Evolutionary conservation across 768 basidiomycete genomes (phyloP).

Genomic region (Gymnopilus dilepis): DNA sequence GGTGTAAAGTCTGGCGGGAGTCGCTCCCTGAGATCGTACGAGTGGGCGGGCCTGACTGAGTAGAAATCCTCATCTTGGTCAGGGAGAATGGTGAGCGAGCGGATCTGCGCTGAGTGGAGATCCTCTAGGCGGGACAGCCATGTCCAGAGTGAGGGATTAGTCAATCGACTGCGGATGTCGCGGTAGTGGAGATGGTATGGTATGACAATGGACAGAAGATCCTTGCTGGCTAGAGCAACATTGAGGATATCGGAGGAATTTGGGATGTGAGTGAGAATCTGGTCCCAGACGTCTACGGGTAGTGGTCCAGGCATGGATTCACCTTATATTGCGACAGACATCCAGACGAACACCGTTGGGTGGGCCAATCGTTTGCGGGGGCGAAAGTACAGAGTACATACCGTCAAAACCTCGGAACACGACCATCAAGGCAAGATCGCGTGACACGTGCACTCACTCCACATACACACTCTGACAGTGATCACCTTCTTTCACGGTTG

Average conservation of each 20-base stretch:
- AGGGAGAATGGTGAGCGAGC: slow-evolving; percentile 14
- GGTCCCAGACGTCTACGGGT: slow-evolving; percentile 9
- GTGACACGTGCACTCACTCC: too few relatives aligned
- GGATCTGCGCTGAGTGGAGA: slow-evolving; percentile 10
- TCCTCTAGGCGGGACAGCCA: slow-evolving; percentile 14
- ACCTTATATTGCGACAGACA: too few relatives aligned
- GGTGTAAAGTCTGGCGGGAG: too few relatives aligned
- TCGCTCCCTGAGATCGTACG: slow-evolving; percentile 15
- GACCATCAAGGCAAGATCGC: too few relatives aligned
- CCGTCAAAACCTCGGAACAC: too few relatives aligned
- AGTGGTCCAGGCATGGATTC: not conserved
- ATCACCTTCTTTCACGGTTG: too few relatives aligned
- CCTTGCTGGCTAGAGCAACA: slow-evolving; percentile 14
- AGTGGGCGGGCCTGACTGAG: not conserved
- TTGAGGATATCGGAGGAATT: slow-evolving; percentile 16
- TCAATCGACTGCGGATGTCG: slow-evolving; percentile 12
- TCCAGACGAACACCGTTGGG: too few relatives aligned
- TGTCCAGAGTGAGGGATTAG: slow-evolving; percentile 13
- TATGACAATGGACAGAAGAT: slow-evolving; percentile 11
- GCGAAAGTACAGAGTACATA: too few relatives aligned
- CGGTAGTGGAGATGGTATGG: slow-evolving; percentile 19
- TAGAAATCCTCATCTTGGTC: slow-evolving; percentile 6
- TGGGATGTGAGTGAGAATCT: slow-evolving; percentile 8
- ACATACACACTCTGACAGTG: too few relatives aligned
- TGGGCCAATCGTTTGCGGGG: too few relatives aligned